phyloP scores from a whole-genome alignment of 257 asterid species.

The Przewalskia tangutica region DNA sequence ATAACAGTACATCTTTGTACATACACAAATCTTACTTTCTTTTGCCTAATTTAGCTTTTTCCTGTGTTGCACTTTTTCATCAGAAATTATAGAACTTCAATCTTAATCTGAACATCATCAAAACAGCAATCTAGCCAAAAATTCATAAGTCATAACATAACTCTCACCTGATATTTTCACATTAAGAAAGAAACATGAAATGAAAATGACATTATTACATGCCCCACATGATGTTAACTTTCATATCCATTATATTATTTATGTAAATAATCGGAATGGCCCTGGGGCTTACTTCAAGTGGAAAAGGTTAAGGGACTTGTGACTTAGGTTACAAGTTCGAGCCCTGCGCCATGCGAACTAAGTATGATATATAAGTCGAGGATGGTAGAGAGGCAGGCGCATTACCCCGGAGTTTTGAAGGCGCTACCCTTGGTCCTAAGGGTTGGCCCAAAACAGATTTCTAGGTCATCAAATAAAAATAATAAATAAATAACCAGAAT shows the following conservation, averaged over 20 bases:
- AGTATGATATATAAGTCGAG: neutral
- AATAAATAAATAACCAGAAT: no score
- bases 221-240: neutral
- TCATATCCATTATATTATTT: neutral
- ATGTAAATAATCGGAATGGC: no score
- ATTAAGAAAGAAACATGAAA: neutral
- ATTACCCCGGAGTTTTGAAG: no score
- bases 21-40: neutral
- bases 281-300: neutral
- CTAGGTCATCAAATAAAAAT: no score
- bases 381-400: neutral
- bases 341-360: neutral
- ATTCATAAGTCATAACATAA: neutral
- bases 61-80: neutral
- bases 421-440: no score
- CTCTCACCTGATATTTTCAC: neutral
- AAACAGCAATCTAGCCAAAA: neutral
- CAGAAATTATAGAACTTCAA: neutral
- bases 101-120: neutral
- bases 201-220: neutral
- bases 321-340: neutral
- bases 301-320: neutral
- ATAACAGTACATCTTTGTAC: neutral
- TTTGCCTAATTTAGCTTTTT: neutral
- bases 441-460: no score